These are phyloP conservation scores for Magnolia changhungtana DNA, from an alignment of 164 flowering plant genomes.

Conservation along the genomic window DNA sequence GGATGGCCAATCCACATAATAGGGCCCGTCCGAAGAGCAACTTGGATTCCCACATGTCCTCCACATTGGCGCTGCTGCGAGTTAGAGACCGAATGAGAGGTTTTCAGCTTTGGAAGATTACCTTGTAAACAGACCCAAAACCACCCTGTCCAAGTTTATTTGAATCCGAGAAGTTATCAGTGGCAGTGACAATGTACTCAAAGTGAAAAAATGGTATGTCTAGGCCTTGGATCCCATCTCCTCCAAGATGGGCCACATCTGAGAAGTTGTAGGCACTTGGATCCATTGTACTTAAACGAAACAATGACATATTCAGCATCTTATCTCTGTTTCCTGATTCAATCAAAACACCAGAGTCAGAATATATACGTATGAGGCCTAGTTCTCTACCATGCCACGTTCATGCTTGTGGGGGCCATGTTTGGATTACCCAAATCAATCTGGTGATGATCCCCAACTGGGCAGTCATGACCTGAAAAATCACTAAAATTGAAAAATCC, in stretches of 20 bases:
- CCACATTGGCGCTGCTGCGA: too few species aligned
- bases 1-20: too few species aligned
- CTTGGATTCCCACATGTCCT: too few species aligned
- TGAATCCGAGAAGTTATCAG: conserved; percentile 1
- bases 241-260: not conserved
- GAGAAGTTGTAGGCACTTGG: not conserved
- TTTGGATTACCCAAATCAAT: too few species aligned
- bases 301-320: not conserved
- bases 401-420: too few species aligned
- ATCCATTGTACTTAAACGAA: not conserved
- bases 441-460: too few species aligned
- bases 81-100: too few species aligned
- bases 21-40: too few species aligned
- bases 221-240: not conserved
- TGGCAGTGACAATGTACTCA: not conserved
- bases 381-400: not conserved
- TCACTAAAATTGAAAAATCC: too few species aligned
- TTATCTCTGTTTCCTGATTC: conserved; percentile 1
- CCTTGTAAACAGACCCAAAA: conserved; percentile 1
- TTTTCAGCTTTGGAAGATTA: not conserved
- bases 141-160: conserved; percentile 7
- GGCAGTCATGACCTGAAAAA: too few species aligned
- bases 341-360: not conserved
- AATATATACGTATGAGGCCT: not conserved
- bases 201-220: not conserved